Base-by-base conservation (phyloP, 352 stramenopile species). In the Phytophthora palmivora region DNA sequence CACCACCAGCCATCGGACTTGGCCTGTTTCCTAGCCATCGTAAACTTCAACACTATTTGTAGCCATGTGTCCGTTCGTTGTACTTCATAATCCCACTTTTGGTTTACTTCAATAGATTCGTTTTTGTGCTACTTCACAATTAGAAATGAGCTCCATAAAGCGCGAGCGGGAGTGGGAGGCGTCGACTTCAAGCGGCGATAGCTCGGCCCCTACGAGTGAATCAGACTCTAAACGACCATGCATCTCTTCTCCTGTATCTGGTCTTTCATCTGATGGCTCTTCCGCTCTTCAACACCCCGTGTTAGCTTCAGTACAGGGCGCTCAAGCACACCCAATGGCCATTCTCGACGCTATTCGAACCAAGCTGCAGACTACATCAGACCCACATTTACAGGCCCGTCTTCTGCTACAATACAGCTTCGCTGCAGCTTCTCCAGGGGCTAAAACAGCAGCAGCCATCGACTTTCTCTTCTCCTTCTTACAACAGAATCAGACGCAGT, bases 391-490 rank as follows among this genome's bases (percentile, higher is more conserved):
- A 39, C 84, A 93, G 44, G 78, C 76, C 18, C 70, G 72, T 58
- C 68, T 93, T 42, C 62, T 93, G 45, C 45, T 89, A 26, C 67
- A 84, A 48, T 89, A 79, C 60, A 90, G 78, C 52, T 45, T 71
- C 12, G 54, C 52, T 24, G 82, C 84, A 1, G 66, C 78, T 24
- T 78, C 76, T 6, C 78, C 78, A 8, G 62, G 61, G 0, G 79
- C 77, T 24, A 54, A 72, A 42, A 89, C 82, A 10, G 74, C 84
- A 42, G 69, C 68, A 1, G 82, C 79, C 9, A 93, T 93, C 58
- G 84, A 93, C 61, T 93, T 91, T 53, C 62, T 93, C 45, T 93
- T 93, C 59, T 82, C 84, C 26, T 93, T 93, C 52, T 57, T 91
- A 26, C 82, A 91, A 61, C 65, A 88, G 52, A 83, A 79, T 66